These are phyloP conservation scores for Turnera subulata DNA, from an alignment of 345 rosid species.

Conservation along the genomic window DNA sequence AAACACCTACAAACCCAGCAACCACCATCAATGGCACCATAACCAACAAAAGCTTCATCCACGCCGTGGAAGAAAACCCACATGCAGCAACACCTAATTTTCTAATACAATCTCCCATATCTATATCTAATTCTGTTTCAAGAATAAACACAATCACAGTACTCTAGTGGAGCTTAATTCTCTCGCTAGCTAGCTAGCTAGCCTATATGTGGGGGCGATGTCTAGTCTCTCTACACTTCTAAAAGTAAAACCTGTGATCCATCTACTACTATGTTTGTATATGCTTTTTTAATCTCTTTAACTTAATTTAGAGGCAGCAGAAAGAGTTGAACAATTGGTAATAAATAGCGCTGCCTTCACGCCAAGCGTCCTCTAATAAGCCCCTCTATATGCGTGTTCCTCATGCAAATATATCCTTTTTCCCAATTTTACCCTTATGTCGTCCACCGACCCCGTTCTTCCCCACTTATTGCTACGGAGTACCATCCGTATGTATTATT, in stretches of 20 bases:
- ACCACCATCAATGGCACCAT: constrained; percentile 44
- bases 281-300: neutral
- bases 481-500: too few relatives aligned
- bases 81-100: constrained; percentile 31
- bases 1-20: constrained; percentile 29
- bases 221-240: too few relatives aligned
- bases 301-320: too few relatives aligned
- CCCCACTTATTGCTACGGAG: too few relatives aligned
- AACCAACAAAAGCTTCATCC: constrained; percentile 35
- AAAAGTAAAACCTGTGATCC: neutral
- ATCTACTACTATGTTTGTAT: neutral
- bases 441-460: too few relatives aligned
- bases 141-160: too few relatives aligned
- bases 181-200: too few relatives aligned
- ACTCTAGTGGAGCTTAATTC: neutral
- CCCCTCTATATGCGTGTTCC: constrained; percentile 5
- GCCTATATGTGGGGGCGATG: too few relatives aligned
- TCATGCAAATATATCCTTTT: constrained; percentile 35
- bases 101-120: constrained; percentile 28
- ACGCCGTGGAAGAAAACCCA: constrained; percentile 22
- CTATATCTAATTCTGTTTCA: neutral
- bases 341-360: constrained; percentile 11
- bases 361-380: constrained; percentile 34
- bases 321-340: constrained; percentile 17
- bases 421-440: too few relatives aligned